Conservation (phyloP, 352 stramenopile species). For the Globisporangium okanoganense region DNA sequence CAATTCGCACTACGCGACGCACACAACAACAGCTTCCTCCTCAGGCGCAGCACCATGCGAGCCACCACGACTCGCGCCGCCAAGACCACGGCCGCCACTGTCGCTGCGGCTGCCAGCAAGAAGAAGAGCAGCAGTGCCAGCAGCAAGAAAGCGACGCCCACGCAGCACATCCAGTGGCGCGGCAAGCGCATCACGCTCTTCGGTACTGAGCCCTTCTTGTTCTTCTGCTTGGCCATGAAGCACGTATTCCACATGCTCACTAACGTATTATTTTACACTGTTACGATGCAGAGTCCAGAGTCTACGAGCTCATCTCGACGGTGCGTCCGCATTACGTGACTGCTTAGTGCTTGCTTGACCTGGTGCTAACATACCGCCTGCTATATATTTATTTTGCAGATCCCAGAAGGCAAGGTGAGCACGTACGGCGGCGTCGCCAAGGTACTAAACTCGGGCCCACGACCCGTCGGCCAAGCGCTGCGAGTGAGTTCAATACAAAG, state of each 20-base stretch:
- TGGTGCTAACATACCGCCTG: not conserved
- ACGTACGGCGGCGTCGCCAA: constrained; percentile 72
- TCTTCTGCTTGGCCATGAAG: not conserved
- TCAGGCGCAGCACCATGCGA: not conserved
- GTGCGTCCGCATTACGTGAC: constrained; percentile 18
- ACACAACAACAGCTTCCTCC: not conserved
- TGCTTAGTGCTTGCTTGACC: not conserved
- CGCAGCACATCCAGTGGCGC: constrained; percentile 63
- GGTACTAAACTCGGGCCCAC: constrained; percentile 55
- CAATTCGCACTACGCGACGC: not conserved
- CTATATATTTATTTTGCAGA: constrained; percentile 26
- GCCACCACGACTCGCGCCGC: not conserved
- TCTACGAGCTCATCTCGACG: constrained; percentile 79
- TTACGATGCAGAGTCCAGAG: constrained; percentile 46
- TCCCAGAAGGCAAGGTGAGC: constrained; percentile 72
- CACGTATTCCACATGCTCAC: not conserved
- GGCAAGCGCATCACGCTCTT: constrained; percentile 69
- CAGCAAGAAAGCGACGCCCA: constrained; percentile 26
- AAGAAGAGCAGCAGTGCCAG: constrained; percentile 2
- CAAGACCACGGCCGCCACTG: constrained; percentile 6
- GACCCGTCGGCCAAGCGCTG: constrained; percentile 75
- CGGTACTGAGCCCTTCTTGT: constrained; percentile 27
- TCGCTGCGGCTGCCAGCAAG: not conserved
- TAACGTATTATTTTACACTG: not conserved
- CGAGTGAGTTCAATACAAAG: constrained; percentile 32